Evolutionary conservation across 1,284 basidiomycete genomes (phyloP).

Genomic region (Ustilago shanxiensis): DNA sequence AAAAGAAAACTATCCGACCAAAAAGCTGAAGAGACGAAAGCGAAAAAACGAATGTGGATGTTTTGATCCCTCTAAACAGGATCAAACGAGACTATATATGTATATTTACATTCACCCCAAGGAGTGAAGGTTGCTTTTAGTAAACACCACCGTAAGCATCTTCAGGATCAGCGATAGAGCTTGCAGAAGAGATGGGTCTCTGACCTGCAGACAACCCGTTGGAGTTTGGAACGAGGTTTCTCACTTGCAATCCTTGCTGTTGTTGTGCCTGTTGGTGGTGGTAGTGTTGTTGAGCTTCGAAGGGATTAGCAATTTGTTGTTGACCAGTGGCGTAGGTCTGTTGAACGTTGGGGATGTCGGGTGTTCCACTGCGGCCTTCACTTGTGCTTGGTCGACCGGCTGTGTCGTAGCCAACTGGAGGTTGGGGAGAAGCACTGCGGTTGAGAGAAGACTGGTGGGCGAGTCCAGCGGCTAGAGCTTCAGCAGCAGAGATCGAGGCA

Average conservation of each 20-base stretch:
- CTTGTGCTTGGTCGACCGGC: slow-evolving; percentile 19
- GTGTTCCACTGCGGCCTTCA: slow-evolving; percentile 57
- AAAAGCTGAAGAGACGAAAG: neutral
- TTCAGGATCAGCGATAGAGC: slow-evolving; percentile 50
- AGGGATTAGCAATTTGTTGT: slow-evolving; percentile 17
- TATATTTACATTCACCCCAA: too few relatives aligned
- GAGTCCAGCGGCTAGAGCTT: slow-evolving; percentile 39
- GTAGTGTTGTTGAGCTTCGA: slow-evolving; percentile 6
- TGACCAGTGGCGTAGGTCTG: slow-evolving; percentile 53
- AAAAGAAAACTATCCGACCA: neutral
- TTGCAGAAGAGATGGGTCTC: slow-evolving; percentile 55
- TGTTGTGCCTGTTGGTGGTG: slow-evolving; percentile 4
- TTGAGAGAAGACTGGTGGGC: slow-evolving; percentile 41
- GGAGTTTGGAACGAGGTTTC: slow-evolving; percentile 44
- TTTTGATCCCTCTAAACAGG: too few relatives aligned
- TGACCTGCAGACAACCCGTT: slow-evolving; percentile 28
- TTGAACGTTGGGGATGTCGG: slow-evolving; percentile 61
- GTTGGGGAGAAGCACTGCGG: slow-evolving; percentile 18
- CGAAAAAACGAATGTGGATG: neutral
- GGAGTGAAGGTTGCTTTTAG: slow-evolving; percentile 14
- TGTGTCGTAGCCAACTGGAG: neutral
- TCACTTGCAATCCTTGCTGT: slow-evolving; percentile 24
- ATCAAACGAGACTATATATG: too few relatives aligned
- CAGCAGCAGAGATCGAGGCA: slow-evolving; percentile 30
- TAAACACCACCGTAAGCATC: slow-evolving; percentile 63